Conservation (phyloP, 1,139 yeast species). For the Saccharomycopsis hybrid region DNA sequence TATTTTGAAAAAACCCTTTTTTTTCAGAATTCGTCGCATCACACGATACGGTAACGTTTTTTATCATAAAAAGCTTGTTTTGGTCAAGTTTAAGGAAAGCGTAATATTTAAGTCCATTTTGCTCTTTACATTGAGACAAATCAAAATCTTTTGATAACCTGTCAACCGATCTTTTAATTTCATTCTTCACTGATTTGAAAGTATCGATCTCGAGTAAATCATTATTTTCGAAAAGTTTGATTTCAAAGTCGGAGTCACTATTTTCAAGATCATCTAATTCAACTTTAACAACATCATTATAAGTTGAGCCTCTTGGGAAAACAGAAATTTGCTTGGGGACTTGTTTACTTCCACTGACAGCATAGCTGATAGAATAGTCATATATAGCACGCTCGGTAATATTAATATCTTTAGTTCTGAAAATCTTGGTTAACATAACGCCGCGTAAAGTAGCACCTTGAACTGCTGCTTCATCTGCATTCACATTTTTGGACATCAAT, state of each 20-base stretch:
- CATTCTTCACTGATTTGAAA: conserved; percentile 29
- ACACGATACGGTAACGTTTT: conserved; percentile 25
- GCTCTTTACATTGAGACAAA: conserved; percentile 14
- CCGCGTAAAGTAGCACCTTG: conserved; percentile 85
- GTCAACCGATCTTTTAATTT: conserved; percentile 33
- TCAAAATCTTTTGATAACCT: conserved; percentile 12
- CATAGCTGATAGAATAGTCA: conserved; percentile 36
- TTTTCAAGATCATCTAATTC: conserved; percentile 31
- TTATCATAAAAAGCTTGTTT: conserved; percentile 20
- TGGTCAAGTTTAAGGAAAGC: conserved; percentile 23
- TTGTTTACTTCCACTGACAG: conserved; percentile 28
- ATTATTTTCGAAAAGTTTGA: conserved; percentile 53
- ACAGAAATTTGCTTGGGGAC: conserved; percentile 25
- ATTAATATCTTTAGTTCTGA: conserved; percentile 54
- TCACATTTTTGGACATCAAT: conserved; percentile 75
- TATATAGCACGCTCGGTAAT: conserved; percentile 51
- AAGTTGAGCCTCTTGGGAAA: conserved; percentile 38
- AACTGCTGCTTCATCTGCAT: conserved; percentile 94
- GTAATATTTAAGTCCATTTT: conserved; percentile 11
- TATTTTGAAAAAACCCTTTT: conserved; percentile 22
- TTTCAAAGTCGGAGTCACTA: conserved; percentile 28
- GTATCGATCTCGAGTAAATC: conserved; percentile 35
- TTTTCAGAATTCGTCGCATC: conserved; percentile 24
- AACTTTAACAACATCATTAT: conserved; percentile 30
- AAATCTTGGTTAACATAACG: conserved; percentile 53